These are phyloP conservation scores for Solanum rostratum DNA, from an alignment of 257 asterid species.

Conservation along the genomic window DNA sequence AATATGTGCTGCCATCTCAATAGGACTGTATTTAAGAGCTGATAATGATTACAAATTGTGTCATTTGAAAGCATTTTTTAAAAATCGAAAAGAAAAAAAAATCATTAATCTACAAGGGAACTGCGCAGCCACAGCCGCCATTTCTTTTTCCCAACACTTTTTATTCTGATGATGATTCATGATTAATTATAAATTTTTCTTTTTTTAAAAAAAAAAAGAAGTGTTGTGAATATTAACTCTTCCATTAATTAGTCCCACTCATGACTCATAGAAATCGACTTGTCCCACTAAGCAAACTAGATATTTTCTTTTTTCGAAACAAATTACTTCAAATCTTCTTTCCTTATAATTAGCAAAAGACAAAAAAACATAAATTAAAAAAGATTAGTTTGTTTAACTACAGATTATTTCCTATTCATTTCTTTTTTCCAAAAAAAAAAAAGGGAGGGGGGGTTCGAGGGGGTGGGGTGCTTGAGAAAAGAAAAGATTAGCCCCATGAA, in stretches of 20 bases:
- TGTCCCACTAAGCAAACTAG: not conserved
- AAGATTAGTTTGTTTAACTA: not conserved
- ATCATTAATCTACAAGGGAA: not conserved
- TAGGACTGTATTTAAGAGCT: conserved; percentile 31
- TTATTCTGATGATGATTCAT: conserved; percentile 12
- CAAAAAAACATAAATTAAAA: not conserved
- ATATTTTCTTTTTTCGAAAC: not conserved
- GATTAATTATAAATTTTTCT: not conserved
- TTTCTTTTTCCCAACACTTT: conserved; percentile 10
- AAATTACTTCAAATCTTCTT: not conserved
- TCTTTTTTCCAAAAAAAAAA: not conserved
- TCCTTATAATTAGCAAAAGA: not conserved
- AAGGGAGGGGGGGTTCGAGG: not conserved
- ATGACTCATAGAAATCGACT: conserved; percentile 1
- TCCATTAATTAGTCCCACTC: not conserved
- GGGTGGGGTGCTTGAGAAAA: not conserved
- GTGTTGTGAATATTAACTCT: not conserved
- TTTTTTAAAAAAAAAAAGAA: too few relatives aligned
- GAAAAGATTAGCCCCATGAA: conserved; percentile 1
- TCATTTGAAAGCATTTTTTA: not conserved
- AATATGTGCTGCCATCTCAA: not conserved
- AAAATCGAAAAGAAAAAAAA: not conserved
- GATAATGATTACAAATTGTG: conserved; percentile 23
- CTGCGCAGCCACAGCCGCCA: conserved; percentile 46
- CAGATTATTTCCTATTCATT: not conserved